Evolutionary conservation across 768 basidiomycete species (phyloP).

Genomic region (Kwoniella sp.): DNA sequence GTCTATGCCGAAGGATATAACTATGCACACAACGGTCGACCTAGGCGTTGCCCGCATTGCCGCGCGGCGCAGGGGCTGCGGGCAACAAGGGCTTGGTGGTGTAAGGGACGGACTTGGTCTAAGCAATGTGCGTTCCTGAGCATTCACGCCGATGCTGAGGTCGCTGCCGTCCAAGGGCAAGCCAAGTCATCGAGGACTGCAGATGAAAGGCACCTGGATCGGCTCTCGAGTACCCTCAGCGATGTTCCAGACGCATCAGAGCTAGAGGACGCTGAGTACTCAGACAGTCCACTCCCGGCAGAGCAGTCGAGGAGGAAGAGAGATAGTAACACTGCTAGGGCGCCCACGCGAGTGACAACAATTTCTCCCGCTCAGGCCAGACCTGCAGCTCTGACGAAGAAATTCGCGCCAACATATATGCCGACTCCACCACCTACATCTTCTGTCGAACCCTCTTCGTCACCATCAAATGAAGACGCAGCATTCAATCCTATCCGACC

Average conservation of each 20-base stretch:
- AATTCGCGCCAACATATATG: background rate
- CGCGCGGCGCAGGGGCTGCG: constrained; percentile 6
- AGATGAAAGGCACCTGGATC: too few species aligned
- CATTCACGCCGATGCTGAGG: background rate
- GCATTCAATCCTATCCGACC: constrained; percentile 14
- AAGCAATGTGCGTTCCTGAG: constrained; percentile 18
- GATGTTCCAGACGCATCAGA: too few species aligned
- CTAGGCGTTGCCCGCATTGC: constrained; percentile 15
- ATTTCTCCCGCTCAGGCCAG: too few species aligned
- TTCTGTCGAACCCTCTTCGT: constrained; percentile 14
- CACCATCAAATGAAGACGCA: background rate
- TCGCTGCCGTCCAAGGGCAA: too few species aligned
- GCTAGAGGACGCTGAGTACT: too few species aligned
- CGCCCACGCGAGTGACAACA: background rate
- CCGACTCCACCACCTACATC: constrained; percentile 20
- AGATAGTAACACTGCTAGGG: background rate
- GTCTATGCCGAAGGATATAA: constrained; percentile 1
- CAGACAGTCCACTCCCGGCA: too few species aligned
- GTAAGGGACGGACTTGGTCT: constrained; percentile 24
- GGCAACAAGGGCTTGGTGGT: constrained; percentile 22
- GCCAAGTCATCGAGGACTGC: too few species aligned
- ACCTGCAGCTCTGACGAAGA: background rate
- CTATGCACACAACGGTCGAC: constrained; percentile 10
- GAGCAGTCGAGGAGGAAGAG: background rate
- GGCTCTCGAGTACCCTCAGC: too few species aligned